These are phyloP conservation scores for Nannizzia gypsea DNA, from an alignment of 2,329 filamentous ascomycete genomes.

Conservation along the genomic window DNA sequence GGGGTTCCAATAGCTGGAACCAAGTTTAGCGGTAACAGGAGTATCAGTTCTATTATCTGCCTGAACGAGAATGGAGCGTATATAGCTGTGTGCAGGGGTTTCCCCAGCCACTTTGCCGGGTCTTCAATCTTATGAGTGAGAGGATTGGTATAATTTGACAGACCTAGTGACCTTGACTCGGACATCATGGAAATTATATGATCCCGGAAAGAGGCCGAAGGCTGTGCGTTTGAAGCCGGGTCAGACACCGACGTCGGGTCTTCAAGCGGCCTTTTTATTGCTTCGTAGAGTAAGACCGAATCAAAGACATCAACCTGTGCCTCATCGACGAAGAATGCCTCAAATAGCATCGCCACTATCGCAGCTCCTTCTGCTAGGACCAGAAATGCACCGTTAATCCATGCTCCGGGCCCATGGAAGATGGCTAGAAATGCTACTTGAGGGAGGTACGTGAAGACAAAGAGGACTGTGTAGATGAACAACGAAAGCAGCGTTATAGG, in stretches of 20 bases:
- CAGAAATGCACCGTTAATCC: constrained; percentile 76
- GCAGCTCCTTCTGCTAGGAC: constrained; percentile 59
- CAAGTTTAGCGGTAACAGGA: constrained; percentile 73
- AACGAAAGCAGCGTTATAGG: constrained; percentile 71
- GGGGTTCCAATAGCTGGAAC: constrained; percentile 73
- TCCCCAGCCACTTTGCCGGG: constrained; percentile 69
- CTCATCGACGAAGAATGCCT: constrained; percentile 72
- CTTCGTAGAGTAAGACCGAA: constrained; percentile 60
- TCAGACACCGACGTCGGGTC: background rate
- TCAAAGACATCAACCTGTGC: constrained; percentile 74
- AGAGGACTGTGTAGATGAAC: constrained; percentile 73
- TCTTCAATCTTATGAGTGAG: constrained; percentile 26
- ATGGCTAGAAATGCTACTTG: constrained; percentile 80
- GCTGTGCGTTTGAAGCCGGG: background rate
- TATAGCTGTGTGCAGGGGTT: constrained; percentile 61
- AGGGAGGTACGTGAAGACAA: constrained; percentile 76
- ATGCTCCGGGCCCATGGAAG: constrained; percentile 73
- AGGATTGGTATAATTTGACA: background rate
- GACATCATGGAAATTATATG: constrained; percentile 4
- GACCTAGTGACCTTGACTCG: background rate
- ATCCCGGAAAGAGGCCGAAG: background rate
- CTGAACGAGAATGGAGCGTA: constrained; percentile 82
- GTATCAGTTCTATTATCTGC: constrained; percentile 76
- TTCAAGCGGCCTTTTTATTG: constrained; percentile 35
- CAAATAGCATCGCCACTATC: constrained; percentile 55